Evolutionary conservation across 768 basidiomycete species (phyloP), one percentile per base, ranked within the genome.

Genomic region (Crucibulum laeve): DNA sequence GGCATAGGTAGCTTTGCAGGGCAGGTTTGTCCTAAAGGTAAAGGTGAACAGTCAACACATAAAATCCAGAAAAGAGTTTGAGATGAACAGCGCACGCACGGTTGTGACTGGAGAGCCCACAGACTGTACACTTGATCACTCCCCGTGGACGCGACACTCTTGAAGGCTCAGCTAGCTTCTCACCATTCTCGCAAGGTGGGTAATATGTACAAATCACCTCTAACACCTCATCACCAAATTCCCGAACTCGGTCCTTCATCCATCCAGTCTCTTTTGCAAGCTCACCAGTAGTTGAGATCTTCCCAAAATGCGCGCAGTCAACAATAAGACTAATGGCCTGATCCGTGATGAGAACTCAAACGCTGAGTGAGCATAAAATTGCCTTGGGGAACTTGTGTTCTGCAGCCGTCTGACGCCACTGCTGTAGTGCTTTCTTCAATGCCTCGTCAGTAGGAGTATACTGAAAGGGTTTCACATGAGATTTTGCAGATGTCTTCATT

Each of bases 221-320:
- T 8, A 37, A 8, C 8, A 37, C 10, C 8, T 7, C 7, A 10
- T 37, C 10, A 37, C 35, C 35, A 35, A 25, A 50, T 39, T 36
- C 38, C 13, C 18, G 22, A 4, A 18, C 46, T 22, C 1, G 19
- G 18, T 36, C 25, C 22, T n/a, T 42, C 26, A 7, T n/a, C 61
- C 60, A 63, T 1, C 38, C 26, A 2, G 49, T 54, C 43, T 61
- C 59, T 19, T 44, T 42, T 11, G 35, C 5, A 1, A 62, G 41
- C 30, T 53, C 44, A 0, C 45, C 50, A 1, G 42, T 2, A 0
- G 43, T 43, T 1, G 40, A 14, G 7, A 64, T 39, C 42, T 60
- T 57, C 14, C 34, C 21, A 13, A 38, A 49, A 17, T 55, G 61
- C 1, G 59, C 56, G 25, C 55, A 58, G 36, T 54, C 51, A 7